Conservation (phyloP, 169 alveolate species). For the Plasmodium ovale region DNA sequence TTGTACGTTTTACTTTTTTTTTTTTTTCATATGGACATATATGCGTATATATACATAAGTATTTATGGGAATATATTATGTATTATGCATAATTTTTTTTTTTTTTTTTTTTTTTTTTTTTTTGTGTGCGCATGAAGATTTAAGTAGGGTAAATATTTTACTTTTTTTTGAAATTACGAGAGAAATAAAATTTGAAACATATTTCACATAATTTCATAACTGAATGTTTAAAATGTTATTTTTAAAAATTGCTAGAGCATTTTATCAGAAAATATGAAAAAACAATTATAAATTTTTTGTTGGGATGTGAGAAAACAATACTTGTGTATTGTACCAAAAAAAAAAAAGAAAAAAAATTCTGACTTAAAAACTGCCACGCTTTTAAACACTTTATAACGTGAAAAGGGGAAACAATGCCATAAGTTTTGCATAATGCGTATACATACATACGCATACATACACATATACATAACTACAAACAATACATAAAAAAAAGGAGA, state of each 20-base stretch:
- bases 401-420: background rate
- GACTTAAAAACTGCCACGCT: background rate
- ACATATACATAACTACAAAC: too few species aligned
- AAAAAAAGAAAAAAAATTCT: too few species aligned
- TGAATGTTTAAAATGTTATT: background rate
- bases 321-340: too few species aligned
- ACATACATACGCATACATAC: too few species aligned
- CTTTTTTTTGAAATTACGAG: conserved; percentile 3
- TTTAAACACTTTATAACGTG: background rate
- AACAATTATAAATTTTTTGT: background rate
- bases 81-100: background rate
- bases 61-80: background rate
- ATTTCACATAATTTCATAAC: background rate
- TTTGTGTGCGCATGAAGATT: conserved; percentile 13
- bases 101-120: conserved; percentile 2
- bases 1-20: background rate
- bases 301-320: background rate
- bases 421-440: background rate
- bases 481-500: conserved; percentile 1
- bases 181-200: conserved; percentile 16
- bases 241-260: background rate
- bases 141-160: conserved; percentile 2
- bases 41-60: too few species aligned
- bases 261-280: background rate
- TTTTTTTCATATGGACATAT: background rate